phyloP scores from a whole-genome alignment of 2,329 filamentous ascomycete species.

The Exophiala sp. region DNA sequence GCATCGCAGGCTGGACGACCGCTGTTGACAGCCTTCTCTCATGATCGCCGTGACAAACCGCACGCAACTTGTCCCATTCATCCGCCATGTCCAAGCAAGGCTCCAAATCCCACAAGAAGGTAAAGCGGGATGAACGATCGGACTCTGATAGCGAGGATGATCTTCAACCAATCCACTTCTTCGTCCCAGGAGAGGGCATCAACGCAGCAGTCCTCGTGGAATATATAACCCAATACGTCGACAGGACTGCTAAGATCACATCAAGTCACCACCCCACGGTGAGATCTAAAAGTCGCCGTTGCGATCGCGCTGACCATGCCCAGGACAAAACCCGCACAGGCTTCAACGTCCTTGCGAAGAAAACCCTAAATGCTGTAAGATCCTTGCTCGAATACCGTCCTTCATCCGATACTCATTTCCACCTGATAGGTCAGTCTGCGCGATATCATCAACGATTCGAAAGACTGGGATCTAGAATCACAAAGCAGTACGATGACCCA shows the following conservation, averaged over 20 bases:
- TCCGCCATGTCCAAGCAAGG: constrained; percentile 14
- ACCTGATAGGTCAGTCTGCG: constrained; percentile 18
- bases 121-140: constrained; percentile 14
- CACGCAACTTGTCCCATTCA: constrained; percentile 1
- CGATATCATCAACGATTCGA: constrained; percentile 24
- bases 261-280: constrained; percentile 21
- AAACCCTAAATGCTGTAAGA: constrained; percentile 23
- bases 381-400: background rate
- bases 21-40: constrained; percentile 14
- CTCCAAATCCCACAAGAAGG: constrained; percentile 12
- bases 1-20: constrained; percentile 10
- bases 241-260: constrained; percentile 22
- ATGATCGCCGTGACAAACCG: constrained; percentile 8
- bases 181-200: constrained; percentile 23
- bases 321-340: constrained; percentile 20
- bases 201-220: constrained; percentile 20
- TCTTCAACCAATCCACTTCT: constrained; percentile 23
- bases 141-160: constrained; percentile 18
- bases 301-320: constrained; percentile 1
- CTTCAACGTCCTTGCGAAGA: constrained; percentile 20
- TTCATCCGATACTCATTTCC: background rate
- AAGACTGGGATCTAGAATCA: constrained; percentile 24
- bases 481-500: constrained; percentile 17
- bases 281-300: background rate
- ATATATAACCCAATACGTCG: constrained; percentile 23